phyloP scores from a whole-genome alignment of 495 filamentous ascomycete species.

The Neurospora sp. region DNA sequence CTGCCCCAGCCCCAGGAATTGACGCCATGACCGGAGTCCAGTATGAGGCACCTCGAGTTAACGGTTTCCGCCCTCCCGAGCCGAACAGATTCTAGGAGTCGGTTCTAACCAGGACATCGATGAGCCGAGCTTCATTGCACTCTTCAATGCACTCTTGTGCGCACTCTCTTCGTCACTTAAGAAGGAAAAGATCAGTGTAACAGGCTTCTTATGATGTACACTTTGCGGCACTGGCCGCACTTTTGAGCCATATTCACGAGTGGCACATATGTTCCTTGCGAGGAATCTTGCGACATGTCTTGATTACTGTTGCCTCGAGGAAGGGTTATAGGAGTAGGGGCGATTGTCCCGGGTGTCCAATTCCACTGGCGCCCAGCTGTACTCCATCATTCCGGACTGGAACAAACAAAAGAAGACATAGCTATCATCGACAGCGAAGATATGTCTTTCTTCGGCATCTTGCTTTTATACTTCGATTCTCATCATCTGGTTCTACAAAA shows the following conservation, averaged over 20 bases:
- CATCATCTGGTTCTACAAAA: background rate
- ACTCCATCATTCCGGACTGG: background rate
- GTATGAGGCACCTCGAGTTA: conserved; percentile 35
- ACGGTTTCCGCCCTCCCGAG: conserved; percentile 25
- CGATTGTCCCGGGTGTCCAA: background rate
- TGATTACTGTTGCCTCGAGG: background rate
- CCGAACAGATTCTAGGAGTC: conserved; percentile 7
- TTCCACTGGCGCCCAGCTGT: background rate
- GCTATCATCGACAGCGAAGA: background rate
- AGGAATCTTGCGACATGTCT: background rate
- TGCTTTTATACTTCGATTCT: background rate
- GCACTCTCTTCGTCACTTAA: background rate
- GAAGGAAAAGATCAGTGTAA: background rate
- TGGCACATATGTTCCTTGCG: background rate
- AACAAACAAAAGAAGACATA: background rate
- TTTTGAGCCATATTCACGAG: background rate
- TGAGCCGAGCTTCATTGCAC: background rate
- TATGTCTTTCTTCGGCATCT: background rate
- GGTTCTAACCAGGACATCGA: background rate
- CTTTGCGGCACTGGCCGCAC: background rate
- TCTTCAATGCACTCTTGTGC: background rate
- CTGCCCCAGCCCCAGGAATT: conserved; percentile 15
- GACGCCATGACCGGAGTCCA: conserved; percentile 48
- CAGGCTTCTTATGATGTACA: background rate
- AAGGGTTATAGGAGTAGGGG: background rate